Percentiles rank a stretch among this genome's conserved stretches.
Conservation (phyloP, 1,284 basidiomycete species). For the Salmacisia buchloeana region DNA sequence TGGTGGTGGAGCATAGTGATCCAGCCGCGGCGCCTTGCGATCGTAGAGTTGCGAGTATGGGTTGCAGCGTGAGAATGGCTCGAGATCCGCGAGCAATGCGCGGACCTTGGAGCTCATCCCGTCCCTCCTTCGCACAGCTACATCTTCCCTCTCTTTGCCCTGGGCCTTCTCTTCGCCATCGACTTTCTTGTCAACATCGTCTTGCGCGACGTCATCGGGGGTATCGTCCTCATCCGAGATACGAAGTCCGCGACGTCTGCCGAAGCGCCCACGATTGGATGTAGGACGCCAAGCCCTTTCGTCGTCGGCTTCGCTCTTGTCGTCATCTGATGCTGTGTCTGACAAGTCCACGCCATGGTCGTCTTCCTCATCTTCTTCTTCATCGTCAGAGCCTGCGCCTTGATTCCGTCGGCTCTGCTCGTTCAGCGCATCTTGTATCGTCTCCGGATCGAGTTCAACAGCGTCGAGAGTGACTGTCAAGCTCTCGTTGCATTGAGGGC, state of each 20-base stretch:
- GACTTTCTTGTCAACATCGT: neutral
- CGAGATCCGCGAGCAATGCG: slow-evolving; percentile 39
- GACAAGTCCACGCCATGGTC: neutral
- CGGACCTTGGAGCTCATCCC: slow-evolving; percentile 41
- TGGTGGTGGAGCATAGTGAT: slow-evolving; percentile 25
- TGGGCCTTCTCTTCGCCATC: slow-evolving; percentile 10
- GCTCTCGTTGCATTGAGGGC: slow-evolving; percentile 62
- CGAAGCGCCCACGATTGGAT: too few relatives aligned
- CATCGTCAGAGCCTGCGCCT: slow-evolving; percentile 11
- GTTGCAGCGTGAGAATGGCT: slow-evolving; percentile 46
- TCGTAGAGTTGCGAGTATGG: slow-evolving; percentile 36
- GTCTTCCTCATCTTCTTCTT: slow-evolving; percentile 15
- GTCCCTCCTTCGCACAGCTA: slow-evolving; percentile 5
- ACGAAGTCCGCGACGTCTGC: too few relatives aligned
- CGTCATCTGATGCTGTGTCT: neutral
- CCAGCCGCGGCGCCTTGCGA: slow-evolving; percentile 33
- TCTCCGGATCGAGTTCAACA: slow-evolving; percentile 23
- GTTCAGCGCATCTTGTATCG: neutral
- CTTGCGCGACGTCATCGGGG: neutral
- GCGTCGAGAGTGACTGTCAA: slow-evolving; percentile 35
- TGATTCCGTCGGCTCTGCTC: neutral
- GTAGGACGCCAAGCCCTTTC: neutral
- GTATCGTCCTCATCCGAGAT: neutral
- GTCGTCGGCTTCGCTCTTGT: neutral
- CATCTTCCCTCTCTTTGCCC: slow-evolving; percentile 16